Percentiles rank a stretch among this genome's conserved stretches.
Conservation (phyloP, 352 stramenopile species). For the Lagenidium sp. region DNA sequence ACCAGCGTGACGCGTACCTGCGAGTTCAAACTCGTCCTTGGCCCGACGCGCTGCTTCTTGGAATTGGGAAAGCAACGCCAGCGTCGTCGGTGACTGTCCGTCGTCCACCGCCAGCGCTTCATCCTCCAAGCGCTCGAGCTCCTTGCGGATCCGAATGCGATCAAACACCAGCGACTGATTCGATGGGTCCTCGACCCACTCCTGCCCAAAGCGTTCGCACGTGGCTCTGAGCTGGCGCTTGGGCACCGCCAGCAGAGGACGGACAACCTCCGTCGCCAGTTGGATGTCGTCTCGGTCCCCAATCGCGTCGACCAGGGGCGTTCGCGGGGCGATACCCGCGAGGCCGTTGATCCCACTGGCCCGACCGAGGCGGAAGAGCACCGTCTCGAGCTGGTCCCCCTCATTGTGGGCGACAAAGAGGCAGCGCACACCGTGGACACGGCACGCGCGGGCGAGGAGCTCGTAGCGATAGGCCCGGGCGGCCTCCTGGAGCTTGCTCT, state of each 20-base stretch:
- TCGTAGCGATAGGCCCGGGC: slow-evolving; percentile 61
- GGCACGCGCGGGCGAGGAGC: slow-evolving; percentile 43
- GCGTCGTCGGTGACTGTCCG: not conserved
- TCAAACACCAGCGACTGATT: slow-evolving; percentile 75
- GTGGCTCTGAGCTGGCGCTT: slow-evolving; percentile 62
- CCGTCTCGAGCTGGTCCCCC: slow-evolving; percentile 75
- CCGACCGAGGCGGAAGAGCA: slow-evolving; percentile 66
- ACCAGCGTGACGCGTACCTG: slow-evolving; percentile 1
- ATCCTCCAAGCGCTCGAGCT: slow-evolving; percentile 12
- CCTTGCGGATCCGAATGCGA: slow-evolving; percentile 77
- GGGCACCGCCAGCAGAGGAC: slow-evolving; percentile 45
- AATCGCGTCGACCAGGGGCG: not conserved
- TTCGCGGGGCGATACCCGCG: slow-evolving; percentile 37
- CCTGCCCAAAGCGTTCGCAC: slow-evolving; percentile 55
- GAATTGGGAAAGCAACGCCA: slow-evolving; percentile 1
- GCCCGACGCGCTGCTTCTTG: slow-evolving; percentile 9
- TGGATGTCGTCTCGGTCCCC: slow-evolving; percentile 4
- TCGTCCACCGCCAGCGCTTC: not conserved
- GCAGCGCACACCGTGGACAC: slow-evolving; percentile 34
- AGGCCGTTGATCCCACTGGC: slow-evolving; percentile 72
- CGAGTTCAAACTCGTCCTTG: slow-evolving; percentile 1
- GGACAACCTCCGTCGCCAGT: slow-evolving; percentile 19
- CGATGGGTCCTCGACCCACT: slow-evolving; percentile 77
- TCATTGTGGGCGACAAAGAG: slow-evolving; percentile 77
- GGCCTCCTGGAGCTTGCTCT: slow-evolving; percentile 71